A percentile compares a stretch with the other conserved stretches of the same genome.
Evolutionary conservation across 192 early-diverging fungal species (phyloP).

Genomic region (Rhizophagus sp.): DNA sequence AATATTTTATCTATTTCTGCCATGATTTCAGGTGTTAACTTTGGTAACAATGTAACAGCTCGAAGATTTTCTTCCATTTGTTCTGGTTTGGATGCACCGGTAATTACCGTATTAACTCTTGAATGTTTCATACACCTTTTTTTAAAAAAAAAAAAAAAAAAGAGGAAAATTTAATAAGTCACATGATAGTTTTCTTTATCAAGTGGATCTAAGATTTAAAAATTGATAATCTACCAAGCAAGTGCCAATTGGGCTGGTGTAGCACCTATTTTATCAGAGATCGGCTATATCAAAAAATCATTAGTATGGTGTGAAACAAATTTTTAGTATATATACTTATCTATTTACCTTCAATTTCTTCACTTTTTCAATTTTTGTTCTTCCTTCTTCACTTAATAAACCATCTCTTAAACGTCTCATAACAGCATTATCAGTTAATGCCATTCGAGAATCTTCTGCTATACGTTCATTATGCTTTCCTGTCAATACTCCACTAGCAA

Average conservation of each 20-base stretch:
- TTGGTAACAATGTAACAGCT: slow-evolving; percentile 55
- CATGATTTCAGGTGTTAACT: slow-evolving; percentile 71
- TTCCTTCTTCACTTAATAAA: slow-evolving; percentile 64
- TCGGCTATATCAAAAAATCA: slow-evolving; percentile 37
- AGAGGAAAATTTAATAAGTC: no score
- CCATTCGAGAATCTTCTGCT: slow-evolving; percentile 67
- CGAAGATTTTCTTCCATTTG: slow-evolving; percentile 77
- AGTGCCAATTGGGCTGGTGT: slow-evolving; percentile 71
- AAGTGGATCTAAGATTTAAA: neutral
- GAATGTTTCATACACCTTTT: slow-evolving; percentile 62
- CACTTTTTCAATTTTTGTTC: slow-evolving; percentile 67
- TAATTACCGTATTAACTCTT: slow-evolving; percentile 58
- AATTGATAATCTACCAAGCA: slow-evolving; percentile 54
- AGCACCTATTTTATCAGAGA: slow-evolving; percentile 59
- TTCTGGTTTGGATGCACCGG: slow-evolving; percentile 64
- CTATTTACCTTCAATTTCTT: slow-evolving; percentile 48
- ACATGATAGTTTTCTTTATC: no score
- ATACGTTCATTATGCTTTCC: slow-evolving; percentile 79
- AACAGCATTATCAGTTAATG: slow-evolving; percentile 57
- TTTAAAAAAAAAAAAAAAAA: no score
- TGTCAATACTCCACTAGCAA: slow-evolving; percentile 60
- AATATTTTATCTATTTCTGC: slow-evolving; percentile 68
- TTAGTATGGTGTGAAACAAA: no score
- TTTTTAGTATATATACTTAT: neutral
- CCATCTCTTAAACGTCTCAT: slow-evolving; percentile 58